phyloP scores from a whole-genome alignment of 176 grass and related monocot genomes.

The Calamus simplicifolius region DNA sequence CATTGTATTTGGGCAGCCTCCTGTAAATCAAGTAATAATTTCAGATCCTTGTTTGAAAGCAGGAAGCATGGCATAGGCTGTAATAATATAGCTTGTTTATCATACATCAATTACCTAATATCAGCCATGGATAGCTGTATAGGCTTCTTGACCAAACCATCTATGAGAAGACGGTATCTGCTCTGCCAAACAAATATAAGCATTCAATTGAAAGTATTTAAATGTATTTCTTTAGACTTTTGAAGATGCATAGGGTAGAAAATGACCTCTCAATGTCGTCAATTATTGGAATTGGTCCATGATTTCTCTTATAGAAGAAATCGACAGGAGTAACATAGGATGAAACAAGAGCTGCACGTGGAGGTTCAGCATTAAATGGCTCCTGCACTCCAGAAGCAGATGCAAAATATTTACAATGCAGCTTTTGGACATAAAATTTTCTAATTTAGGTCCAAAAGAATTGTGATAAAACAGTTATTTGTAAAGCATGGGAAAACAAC shows the following conservation, averaged over 20 bases:
- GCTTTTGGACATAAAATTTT: too few relatives aligned
- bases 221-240: too few relatives aligned
- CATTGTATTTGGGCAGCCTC: slow-evolving; percentile 82
- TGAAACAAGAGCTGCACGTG: slow-evolving; percentile 18
- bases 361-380: slow-evolving; percentile 34
- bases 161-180: slow-evolving; percentile 73
- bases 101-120: slow-evolving; percentile 54
- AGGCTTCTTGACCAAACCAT: slow-evolving; percentile 61
- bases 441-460: too few relatives aligned
- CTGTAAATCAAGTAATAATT: slow-evolving; percentile 34
- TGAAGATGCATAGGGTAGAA: slow-evolving; percentile 7
- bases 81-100: slow-evolving; percentile 1
- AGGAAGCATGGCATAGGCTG: neutral
- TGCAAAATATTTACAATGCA: neutral
- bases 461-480: too few relatives aligned
- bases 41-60: slow-evolving; percentile 10
- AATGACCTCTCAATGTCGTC: slow-evolving; percentile 26
- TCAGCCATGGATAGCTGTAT: slow-evolving; percentile 69
- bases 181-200: slow-evolving; percentile 5
- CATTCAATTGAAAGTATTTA: too few relatives aligned
- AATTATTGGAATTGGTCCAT: slow-evolving; percentile 30
- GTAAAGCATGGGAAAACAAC: too few relatives aligned
- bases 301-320: slow-evolving; percentile 41
- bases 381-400: slow-evolving; percentile 19
- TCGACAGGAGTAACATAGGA: slow-evolving; percentile 35